A percentile compares a stretch with the other conserved stretches of the same genome.
These are phyloP conservation scores for Trichoderma sp. DNA, from an alignment of 2,329 filamentous ascomycete species.

Conservation along the genomic window DNA sequence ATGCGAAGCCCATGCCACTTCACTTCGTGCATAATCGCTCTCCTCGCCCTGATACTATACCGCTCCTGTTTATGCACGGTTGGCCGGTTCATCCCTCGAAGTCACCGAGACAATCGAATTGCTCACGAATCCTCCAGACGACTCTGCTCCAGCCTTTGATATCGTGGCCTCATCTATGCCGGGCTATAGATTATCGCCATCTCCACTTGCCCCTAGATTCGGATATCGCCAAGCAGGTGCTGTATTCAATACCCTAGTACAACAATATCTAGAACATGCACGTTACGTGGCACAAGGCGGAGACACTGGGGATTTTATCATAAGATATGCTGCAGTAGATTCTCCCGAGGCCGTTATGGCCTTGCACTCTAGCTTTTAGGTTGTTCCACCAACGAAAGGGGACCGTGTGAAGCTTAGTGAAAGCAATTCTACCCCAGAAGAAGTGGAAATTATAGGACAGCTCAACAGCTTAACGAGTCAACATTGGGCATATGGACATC, in stretches of 20 bases:
- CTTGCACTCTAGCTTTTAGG: neutral
- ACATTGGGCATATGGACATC: neutral
- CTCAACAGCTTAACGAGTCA: neutral
- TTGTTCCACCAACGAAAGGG: neutral
- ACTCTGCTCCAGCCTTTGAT: constrained; percentile 44
- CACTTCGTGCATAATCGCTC: neutral
- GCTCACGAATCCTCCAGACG: constrained; percentile 35
- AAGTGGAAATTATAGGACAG: neutral
- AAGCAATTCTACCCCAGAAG: neutral
- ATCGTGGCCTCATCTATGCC: constrained; percentile 57
- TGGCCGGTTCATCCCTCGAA: constrained; percentile 69
- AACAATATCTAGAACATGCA: neutral
- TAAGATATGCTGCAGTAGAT: neutral
- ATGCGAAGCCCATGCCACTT: neutral
- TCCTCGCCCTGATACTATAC: constrained; percentile 42
- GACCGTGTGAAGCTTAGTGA: neutral
- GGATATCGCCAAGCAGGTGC: neutral
- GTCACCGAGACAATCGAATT: constrained; percentile 58
- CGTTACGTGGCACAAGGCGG: neutral
- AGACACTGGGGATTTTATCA: neutral
- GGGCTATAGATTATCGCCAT: constrained; percentile 43
- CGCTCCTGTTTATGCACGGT: constrained; percentile 64
- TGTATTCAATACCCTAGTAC: neutral
- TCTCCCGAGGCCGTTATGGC: neutral
- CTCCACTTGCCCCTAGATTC: neutral